Evolutionary conservation across 176 grass and related monocot genomes (phyloP), one percentile per base, ranked within the genome.

Genomic region (Echinochloa phyllopogon): DNA sequence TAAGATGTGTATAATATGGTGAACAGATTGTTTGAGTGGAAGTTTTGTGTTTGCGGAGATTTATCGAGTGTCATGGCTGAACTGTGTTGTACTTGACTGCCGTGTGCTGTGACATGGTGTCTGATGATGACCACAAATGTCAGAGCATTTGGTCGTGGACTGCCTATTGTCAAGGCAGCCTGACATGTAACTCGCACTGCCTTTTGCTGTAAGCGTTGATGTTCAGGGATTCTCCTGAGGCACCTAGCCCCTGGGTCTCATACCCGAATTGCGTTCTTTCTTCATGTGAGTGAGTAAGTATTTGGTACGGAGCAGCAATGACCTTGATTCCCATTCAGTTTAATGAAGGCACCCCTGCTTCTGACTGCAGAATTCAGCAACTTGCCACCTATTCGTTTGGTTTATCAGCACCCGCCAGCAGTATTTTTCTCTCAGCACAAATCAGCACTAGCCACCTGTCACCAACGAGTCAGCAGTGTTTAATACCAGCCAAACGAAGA

Each of bases 1-100:
- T 61, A 69, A 57, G 39, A 23, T 72, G 24, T 80, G 49, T 79
- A 89, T 48, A 53, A 50, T 82, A 65, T 86, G 62, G 63, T 85
- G 70, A 3, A 3, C 36, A 73, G 27, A 49, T 71, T 80, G 68
- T 10, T 56, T 49, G 38, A 27, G 67, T 74, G 57, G 10, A 24
- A 16, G 0, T 77, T 6, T 15, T 70, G 2, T 55, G 3, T 51
- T 77, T 71, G 85, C 33, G 17, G 42, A n/a, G 43, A 78, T 23
- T 41, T 45, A 38, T 16, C 16, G 53, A 63, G 40, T 52, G 50
- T 18, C 50, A 52, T 52, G 50, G 14, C 29, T 53, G 55, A n/a
- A 72, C 16, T 62, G 20, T 62, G 39, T 36, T 66, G 5, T 10
- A 14, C 21, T 36, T 37, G 66, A 45, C 24, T 44, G 44, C 27